Conservation (phyloP, 192 early-diverging fungal genomes). For the Podila epigama region DNA sequence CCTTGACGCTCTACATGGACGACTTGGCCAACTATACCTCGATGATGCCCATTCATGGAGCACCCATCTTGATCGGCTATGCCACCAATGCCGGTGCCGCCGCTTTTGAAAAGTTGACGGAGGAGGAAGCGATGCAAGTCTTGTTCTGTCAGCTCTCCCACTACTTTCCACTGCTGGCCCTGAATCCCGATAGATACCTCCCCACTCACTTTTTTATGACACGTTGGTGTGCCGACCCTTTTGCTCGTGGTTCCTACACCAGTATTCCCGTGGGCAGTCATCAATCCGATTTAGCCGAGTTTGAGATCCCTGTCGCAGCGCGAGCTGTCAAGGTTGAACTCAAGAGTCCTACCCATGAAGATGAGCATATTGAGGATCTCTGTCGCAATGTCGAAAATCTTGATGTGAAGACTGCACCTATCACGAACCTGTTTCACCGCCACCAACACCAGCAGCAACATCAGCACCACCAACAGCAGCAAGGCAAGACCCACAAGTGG, state of each 20-base stretch:
- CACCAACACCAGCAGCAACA: too few relatives aligned
- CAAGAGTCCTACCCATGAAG: too few relatives aligned
- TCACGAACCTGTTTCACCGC: too few relatives aligned
- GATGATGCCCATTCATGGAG: constrained; percentile 40
- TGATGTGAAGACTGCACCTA: too few relatives aligned
- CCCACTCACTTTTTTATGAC: constrained; percentile 44
- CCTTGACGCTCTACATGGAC: constrained; percentile 35
- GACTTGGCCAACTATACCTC: constrained; percentile 45
- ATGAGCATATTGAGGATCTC: not conserved
- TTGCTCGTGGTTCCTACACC: constrained; percentile 54
- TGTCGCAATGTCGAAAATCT: not conserved
- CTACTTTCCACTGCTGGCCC: constrained; percentile 24
- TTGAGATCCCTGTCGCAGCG: constrained; percentile 47
- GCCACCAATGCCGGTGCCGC: constrained; percentile 38
- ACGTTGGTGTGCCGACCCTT: constrained; percentile 54
- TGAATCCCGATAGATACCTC: constrained; percentile 3
- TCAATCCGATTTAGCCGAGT: constrained; percentile 49
- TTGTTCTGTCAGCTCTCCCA: constrained; percentile 40
- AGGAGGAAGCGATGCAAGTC: constrained; percentile 36
- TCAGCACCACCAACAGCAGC: too few relatives aligned
- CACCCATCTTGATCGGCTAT: constrained; percentile 40
- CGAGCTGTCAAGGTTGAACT: not conserved
- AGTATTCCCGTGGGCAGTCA: constrained; percentile 50
- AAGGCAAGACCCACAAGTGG: not conserved
- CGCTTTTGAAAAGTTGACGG: constrained; percentile 37